Evolutionary conservation across 192 early-diverging fungal genomes (phyloP).

Genomic region (Coemansia sp.): DNA sequence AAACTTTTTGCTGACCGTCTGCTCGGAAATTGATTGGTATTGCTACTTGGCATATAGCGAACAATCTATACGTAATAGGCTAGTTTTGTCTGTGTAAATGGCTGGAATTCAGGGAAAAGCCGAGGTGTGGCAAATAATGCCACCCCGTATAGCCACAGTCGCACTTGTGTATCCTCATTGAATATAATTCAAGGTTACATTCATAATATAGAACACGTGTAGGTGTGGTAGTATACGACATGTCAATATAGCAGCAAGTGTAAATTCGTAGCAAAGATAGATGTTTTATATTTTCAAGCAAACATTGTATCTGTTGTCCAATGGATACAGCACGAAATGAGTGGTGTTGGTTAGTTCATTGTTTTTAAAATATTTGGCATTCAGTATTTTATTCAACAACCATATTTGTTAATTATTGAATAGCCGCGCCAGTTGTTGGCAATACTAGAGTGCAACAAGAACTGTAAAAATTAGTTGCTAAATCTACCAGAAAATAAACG

Average conservation of each 20-base stretch:
- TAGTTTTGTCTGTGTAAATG: conserved; percentile 1
- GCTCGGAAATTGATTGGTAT: not conserved
- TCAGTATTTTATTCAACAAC: not conserved
- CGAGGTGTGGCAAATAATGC: not conserved
- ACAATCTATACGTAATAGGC: not conserved
- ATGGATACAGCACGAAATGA: not conserved
- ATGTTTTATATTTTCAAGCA: too few relatives aligned
- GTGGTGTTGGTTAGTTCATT: too few relatives aligned
- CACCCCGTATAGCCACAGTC: not conserved
- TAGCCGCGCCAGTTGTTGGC: not conserved
- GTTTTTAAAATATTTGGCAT: not conserved
- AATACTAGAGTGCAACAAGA: not conserved
- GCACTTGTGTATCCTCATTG: not conserved
- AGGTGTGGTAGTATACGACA: too few relatives aligned
- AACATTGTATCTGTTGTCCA: not conserved
- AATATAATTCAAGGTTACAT: not conserved
- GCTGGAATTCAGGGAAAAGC: not conserved
- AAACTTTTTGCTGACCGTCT: not conserved
- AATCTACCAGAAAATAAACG: not conserved
- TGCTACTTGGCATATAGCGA: not conserved
- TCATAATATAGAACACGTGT: not conserved
- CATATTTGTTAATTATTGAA: not conserved
- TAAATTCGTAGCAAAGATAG: not conserved
- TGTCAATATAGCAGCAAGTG: not conserved
- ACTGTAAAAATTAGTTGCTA: not conserved